phyloP scores from a whole-genome alignment of 768 basidiomycete species.

The Boletus fagicola region DNA sequence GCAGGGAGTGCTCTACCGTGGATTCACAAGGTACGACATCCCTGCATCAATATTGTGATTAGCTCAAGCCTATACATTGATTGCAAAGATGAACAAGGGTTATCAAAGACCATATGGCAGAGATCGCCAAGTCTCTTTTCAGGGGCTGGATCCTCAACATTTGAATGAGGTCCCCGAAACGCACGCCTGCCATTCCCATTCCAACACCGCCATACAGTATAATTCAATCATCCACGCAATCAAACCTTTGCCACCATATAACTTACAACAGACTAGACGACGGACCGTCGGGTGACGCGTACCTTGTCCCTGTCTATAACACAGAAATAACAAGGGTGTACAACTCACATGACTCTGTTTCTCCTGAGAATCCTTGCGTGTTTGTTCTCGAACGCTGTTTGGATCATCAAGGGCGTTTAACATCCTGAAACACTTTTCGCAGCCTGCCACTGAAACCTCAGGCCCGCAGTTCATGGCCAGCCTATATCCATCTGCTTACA shows the following conservation, averaged over 20 bases:
- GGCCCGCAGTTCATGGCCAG: not conserved
- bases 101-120: not conserved
- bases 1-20: too few species aligned
- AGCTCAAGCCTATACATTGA: not conserved
- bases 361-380: too few species aligned
- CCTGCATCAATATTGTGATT: not conserved
- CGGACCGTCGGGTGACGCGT: too few species aligned
- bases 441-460: not conserved
- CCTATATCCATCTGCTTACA: not conserved
- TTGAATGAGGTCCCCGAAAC: not conserved
- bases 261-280: not conserved
- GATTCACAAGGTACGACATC: not conserved
- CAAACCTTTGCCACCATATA: not conserved
- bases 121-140: not conserved
- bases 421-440: not conserved
- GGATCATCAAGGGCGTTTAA: not conserved
- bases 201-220: not conserved
- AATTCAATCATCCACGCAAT: not conserved
- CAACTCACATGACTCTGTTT: not conserved
- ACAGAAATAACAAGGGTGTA: not conserved
- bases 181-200: not conserved
- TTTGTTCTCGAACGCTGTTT: too few species aligned
- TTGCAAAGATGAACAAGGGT: not conserved
- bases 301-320: not conserved
- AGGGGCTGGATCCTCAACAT: not conserved